Percentiles rank a stretch among this genome's conserved stretches.
These are phyloP conservation scores for Termitomyces sp. DNA, from an alignment of 768 basidiomycete genomes.

Conservation along the genomic window DNA sequence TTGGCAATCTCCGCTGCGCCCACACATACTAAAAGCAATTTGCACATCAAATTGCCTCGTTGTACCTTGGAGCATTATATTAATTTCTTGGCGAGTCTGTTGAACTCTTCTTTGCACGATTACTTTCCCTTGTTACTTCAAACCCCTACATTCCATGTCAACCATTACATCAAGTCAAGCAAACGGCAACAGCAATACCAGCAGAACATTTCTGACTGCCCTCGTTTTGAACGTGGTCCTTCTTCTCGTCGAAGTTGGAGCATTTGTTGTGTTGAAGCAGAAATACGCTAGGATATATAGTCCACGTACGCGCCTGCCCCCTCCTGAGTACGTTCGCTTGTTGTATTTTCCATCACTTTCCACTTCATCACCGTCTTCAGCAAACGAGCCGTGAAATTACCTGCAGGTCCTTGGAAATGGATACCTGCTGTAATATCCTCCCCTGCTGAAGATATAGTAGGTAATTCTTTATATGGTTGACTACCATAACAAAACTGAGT, in stretches of 20 bases:
- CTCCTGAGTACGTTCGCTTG: constrained; percentile 37
- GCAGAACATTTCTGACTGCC: constrained; percentile 55
- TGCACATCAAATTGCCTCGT: background rate
- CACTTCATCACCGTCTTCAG: background rate
- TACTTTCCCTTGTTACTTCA: background rate
- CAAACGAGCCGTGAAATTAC: background rate
- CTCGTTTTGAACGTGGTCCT: constrained; percentile 51
- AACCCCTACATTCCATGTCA: constrained; percentile 15
- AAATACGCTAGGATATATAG: constrained; percentile 55
- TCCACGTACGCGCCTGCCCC: constrained; percentile 58
- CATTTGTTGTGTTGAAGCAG: constrained; percentile 53
- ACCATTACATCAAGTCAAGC: constrained; percentile 23
- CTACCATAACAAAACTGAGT: background rate
- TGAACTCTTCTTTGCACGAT: background rate
- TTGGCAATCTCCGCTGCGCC: background rate
- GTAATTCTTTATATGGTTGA: background rate
- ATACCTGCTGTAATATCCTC: background rate
- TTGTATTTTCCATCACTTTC: background rate
- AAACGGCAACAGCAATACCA: constrained; percentile 28
- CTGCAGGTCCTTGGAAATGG: constrained; percentile 1
- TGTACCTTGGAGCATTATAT: background rate
- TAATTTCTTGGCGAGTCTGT: background rate
- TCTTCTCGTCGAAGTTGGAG: constrained; percentile 41
- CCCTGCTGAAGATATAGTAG: background rate
- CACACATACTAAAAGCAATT: background rate